Base-by-base conservation (phyloP, 768 basidiomycete genomes). In the Zangia roseola region DNA sequence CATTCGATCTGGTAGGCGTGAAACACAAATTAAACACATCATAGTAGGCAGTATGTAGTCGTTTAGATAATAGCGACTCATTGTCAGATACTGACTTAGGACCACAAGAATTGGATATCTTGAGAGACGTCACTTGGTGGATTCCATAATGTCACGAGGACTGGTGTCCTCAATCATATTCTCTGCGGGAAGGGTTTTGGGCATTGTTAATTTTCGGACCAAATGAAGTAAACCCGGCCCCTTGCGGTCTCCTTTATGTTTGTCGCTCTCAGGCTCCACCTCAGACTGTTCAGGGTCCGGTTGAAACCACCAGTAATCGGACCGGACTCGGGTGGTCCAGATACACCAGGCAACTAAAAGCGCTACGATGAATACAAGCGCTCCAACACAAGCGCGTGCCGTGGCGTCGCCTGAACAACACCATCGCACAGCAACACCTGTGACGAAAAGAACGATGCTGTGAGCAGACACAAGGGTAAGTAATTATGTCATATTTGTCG, bases 341-440 rank as follows among this genome's bases (percentile, higher is more conserved):
- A 79, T 71, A 47, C 74, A 74, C 74, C 76, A 81, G 3, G 63
- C 35, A 30, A 78, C 69, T 34, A 79, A 63, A 8, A 66, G 34
- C 3, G 57, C 55, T 10, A 70, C 57, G 0, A 60, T 40, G 9
- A 57, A 23, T 59, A 68, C 71, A 8, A 65, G 50, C 2, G 45
- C 45, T 8, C 69, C 74, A 1, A 72, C 64, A 3, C 70, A 39
- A 9, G 54, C 44, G 23, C 58, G 70, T 5, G 48, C 47, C 5
- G 9, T 14, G 3, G 5, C 37, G 9, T 53, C 13, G 6, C 33
- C 41, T 21, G 54, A 26, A 45, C 43, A 44, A 20, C 47, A 59
- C 63, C 67, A 68, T 45, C 68, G 58, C 0, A 51, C 42, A 1
- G 49, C 55, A 43, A 68, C 55, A 1, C 68, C 68, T 3, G 52